Conservation (phyloP, 2,329 filamentous ascomycete species). For the Clathrospora elynae region DNA sequence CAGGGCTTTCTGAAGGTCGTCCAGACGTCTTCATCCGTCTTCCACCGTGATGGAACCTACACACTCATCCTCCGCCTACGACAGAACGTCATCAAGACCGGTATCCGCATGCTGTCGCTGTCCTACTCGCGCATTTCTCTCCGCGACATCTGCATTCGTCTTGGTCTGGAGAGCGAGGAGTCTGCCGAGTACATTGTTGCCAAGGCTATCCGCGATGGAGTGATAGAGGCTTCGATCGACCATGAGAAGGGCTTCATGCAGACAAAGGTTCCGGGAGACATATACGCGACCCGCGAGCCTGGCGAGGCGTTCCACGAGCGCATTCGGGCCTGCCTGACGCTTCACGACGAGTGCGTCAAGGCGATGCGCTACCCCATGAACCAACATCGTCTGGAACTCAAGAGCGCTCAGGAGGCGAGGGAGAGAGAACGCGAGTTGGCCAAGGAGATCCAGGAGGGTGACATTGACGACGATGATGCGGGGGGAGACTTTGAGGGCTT, state of each 20-base stretch:
- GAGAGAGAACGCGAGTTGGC: constrained; percentile 96
- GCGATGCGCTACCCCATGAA: constrained; percentile 99
- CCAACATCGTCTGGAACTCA: constrained; percentile 93
- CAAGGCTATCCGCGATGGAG: constrained; percentile 96
- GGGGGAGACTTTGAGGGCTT: constrained; percentile 96
- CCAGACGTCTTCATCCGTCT: constrained; percentile 77
- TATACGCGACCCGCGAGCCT: constrained; percentile 94
- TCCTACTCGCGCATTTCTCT: constrained; percentile 97
- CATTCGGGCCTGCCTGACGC: constrained; percentile 84
- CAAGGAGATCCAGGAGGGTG: constrained; percentile 98
- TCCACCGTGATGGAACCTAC: constrained; percentile 93
- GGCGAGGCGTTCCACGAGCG: constrained; percentile 98
- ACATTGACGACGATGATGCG: constrained; percentile 94
- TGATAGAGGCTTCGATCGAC: constrained; percentile 93
- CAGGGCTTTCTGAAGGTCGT: constrained; percentile 91
- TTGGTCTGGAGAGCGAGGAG: constrained; percentile 93
- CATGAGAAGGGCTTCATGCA: constrained; percentile 97
- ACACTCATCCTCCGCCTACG: constrained; percentile 91
- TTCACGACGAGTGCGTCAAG: constrained; percentile 99
- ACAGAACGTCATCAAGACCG: constrained; percentile 99
- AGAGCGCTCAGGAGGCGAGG: constrained; percentile 97
- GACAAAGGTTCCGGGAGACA: constrained; percentile 94
- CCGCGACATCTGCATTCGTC: constrained; percentile 93
- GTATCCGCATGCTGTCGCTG: constrained; percentile 98
- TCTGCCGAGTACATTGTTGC: constrained; percentile 99